Conservation (phyloP, 2,329 filamentous ascomycete genomes). For the Phoma herbarum region DNA sequence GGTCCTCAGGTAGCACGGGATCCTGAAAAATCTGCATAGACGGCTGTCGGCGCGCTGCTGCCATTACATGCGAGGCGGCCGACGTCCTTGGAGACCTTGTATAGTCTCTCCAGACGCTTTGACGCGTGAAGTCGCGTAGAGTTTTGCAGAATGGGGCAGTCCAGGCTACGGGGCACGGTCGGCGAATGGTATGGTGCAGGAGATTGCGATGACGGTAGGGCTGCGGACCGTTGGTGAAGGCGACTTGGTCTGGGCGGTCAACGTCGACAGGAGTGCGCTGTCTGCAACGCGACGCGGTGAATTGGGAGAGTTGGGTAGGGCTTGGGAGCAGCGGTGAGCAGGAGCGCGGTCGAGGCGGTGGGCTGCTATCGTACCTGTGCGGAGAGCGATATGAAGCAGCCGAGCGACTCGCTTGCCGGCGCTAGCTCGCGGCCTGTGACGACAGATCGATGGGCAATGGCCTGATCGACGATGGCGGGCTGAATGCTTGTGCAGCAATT, state of each 20-base stretch:
- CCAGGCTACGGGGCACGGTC: conserved; percentile 37
- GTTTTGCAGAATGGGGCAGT: conserved; percentile 34
- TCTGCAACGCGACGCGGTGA: conserved; percentile 26
- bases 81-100: conserved; percentile 40
- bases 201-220: conserved; percentile 49
- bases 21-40: conserved; percentile 69
- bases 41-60: conserved; percentile 64
- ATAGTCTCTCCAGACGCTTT: conserved; percentile 44
- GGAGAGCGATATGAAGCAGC: conserved; percentile 41
- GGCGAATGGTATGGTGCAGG: conserved; percentile 31
- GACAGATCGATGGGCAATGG: conserved; percentile 24
- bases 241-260: conserved; percentile 28
- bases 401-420: conserved; percentile 44
- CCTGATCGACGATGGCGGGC: conserved; percentile 24
- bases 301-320: conserved; percentile 21
- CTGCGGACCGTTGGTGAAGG: conserved; percentile 25
- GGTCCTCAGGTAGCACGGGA: conserved; percentile 54
- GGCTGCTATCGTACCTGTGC: conserved; percentile 42
- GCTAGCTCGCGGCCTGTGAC: conserved; percentile 45
- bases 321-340: conserved; percentile 25
- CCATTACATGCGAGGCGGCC: conserved; percentile 53
- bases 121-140: conserved; percentile 54
- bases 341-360: conserved; percentile 37
- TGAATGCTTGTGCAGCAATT: conserved; percentile 4
- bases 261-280: conserved; percentile 31